phyloP scores from a whole-genome alignment of 177 flowering plant genomes.

The Vitis hybrid region DNA sequence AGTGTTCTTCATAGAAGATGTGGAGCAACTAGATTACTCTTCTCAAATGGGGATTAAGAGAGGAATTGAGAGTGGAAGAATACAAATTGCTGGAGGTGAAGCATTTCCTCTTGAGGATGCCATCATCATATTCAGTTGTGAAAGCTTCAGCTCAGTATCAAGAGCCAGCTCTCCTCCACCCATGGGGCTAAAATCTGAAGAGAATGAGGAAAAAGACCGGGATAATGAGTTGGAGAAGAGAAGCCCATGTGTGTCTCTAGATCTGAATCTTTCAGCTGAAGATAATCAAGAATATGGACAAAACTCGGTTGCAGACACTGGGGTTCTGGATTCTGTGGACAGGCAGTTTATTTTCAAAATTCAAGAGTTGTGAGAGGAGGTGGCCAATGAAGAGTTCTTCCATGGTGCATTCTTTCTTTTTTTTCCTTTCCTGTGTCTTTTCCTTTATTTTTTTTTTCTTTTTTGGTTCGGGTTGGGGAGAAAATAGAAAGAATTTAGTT shows the following conservation, averaged over 20 bases:
- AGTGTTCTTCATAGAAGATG: constrained; percentile 40
- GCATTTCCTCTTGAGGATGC: constrained; percentile 34
- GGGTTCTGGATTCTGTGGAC: constrained; percentile 32
- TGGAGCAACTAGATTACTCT: constrained; percentile 27
- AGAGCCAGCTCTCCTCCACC: constrained; percentile 23
- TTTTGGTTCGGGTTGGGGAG: constrained; percentile 5
- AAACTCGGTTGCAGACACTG: constrained; percentile 10
- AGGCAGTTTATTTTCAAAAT: constrained; percentile 27
- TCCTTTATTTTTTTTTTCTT: not conserved
- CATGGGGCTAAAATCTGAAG: constrained; percentile 4
- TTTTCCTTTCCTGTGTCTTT: constrained; percentile 4
- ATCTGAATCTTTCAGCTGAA: constrained; percentile 35
- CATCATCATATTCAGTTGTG: constrained; percentile 40
- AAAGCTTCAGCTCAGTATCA: constrained; percentile 26
- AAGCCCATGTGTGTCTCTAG: constrained; percentile 17
- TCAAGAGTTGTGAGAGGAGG: constrained; percentile 13
- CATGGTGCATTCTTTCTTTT: not conserved
- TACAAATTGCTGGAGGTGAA: constrained; percentile 28
- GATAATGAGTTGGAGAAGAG: constrained; percentile 12
- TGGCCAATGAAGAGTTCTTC: not conserved
- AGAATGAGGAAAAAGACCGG: constrained; percentile 5
- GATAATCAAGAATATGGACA: constrained; percentile 13
- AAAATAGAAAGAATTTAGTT: not conserved
- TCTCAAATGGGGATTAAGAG: constrained; percentile 29
- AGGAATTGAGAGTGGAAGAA: constrained; percentile 33